Conservation (phyloP, 176 grass and related monocot genomes). For the Miscanthus lutarioriparius region DNA sequence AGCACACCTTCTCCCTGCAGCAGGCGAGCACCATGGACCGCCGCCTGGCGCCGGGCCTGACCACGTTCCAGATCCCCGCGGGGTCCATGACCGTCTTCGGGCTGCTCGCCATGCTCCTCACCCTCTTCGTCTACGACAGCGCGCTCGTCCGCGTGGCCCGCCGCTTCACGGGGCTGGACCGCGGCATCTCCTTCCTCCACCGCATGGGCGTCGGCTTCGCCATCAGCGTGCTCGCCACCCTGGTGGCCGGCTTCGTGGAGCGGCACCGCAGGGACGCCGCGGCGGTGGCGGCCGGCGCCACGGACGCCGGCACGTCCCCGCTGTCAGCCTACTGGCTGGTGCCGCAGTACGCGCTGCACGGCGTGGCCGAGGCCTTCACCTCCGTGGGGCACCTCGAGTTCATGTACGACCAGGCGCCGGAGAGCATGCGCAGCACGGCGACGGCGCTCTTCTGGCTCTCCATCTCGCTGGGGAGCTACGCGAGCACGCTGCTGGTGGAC, state of each 20-base stretch:
- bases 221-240: constrained; percentile 41
- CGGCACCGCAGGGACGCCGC: constrained; percentile 40
- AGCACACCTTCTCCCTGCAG: constrained; percentile 73
- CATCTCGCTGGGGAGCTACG: constrained; percentile 78
- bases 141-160: constrained; percentile 54
- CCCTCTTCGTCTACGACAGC: constrained; percentile 69
- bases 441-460: constrained; percentile 72
- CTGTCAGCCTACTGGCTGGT: constrained; percentile 74
- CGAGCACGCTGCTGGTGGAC: constrained; percentile 62
- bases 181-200: constrained; percentile 76
- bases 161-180: constrained; percentile 61
- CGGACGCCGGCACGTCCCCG: constrained; percentile 42
- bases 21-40: constrained; percentile 92
- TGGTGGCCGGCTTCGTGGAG: constrained; percentile 64
- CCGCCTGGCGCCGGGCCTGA: constrained; percentile 34
- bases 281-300: constrained; percentile 17
- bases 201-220: constrained; percentile 73
- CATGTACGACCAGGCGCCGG: constrained; percentile 81
- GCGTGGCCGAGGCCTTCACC: constrained; percentile 65
- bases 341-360: constrained; percentile 73
- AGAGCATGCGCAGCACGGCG: constrained; percentile 86
- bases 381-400: constrained; percentile 87
- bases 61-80: constrained; percentile 69
- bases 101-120: constrained; percentile 55
- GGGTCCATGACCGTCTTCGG: constrained; percentile 81